Evolutionary conservation across 768 basidiomycete species (phyloP).

Genomic region (Suillus discolor): DNA sequence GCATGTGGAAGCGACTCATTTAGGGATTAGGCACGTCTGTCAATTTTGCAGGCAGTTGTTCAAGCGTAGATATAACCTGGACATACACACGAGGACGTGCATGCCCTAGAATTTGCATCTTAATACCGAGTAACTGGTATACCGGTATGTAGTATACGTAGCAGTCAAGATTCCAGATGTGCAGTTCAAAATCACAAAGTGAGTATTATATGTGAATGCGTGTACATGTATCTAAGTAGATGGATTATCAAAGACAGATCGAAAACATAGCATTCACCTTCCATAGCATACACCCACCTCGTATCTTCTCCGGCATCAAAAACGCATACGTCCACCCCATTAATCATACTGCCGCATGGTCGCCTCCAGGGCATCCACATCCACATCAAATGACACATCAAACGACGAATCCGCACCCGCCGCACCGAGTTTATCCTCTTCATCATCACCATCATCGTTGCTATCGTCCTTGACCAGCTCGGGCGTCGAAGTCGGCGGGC

Average conservation of each 20-base stretch:
- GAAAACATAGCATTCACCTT: neutral
- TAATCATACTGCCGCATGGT: slow-evolving; percentile 34
- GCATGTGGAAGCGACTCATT: slow-evolving; percentile 29
- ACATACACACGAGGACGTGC: too few species aligned
- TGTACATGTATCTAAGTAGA: slow-evolving; percentile 1
- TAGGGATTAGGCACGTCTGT: too few species aligned
- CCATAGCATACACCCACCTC: neutral
- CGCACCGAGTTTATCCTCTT: slow-evolving; percentile 3
- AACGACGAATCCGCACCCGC: slow-evolving; percentile 31
- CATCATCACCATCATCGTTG: neutral
- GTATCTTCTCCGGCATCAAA: neutral
- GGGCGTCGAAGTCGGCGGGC: neutral
- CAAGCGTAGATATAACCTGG: too few species aligned
- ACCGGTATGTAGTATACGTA: neutral
- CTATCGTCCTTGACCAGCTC: neutral
- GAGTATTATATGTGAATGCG: neutral
- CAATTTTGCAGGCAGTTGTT: too few species aligned
- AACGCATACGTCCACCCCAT: neutral
- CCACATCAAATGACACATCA: slow-evolving; percentile 34
- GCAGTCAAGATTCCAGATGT: neutral
- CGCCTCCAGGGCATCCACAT: slow-evolving; percentile 31
- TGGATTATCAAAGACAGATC: neutral
- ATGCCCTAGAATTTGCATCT: too few species aligned
- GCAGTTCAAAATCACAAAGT: neutral
- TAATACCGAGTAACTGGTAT: too few species aligned